Evolutionary conservation across 495 filamentous ascomycete genomes (phyloP).

Genomic region (Hypoxylon intermedium): DNA sequence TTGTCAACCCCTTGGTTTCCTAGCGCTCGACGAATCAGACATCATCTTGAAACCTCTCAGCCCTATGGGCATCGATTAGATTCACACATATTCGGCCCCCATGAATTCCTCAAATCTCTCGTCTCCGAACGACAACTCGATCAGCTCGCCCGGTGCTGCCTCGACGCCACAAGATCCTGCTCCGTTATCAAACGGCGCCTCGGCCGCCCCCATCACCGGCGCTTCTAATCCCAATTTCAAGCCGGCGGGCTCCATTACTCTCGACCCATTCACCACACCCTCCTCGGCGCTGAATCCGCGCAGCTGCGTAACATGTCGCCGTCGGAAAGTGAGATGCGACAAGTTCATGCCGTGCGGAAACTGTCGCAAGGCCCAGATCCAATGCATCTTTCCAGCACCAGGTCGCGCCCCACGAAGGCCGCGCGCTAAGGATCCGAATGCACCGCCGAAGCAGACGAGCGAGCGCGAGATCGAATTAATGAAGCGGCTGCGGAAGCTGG

Average conservation of each 20-base stretch:
- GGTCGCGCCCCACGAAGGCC: conserved; percentile 78
- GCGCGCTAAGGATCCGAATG: conserved; percentile 65
- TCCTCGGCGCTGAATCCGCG: conserved; percentile 63
- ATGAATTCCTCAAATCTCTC: conserved; percentile 32
- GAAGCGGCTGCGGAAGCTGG: conserved; percentile 76
- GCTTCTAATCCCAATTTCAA: conserved; percentile 16
- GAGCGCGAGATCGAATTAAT: conserved; percentile 78
- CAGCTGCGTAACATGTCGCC: conserved; percentile 84
- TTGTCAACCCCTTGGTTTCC: no score
- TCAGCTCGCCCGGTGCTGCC: conserved; percentile 20
- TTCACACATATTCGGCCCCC: conserved; percentile 4
- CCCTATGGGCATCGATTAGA: conserved; percentile 23
- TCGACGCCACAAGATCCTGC: conserved; percentile 31
- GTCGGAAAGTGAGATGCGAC: conserved; percentile 87
- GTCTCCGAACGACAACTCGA: conserved; percentile 35
- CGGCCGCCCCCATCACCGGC: conserved; percentile 7
- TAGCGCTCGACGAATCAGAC: conserved; percentile 3
- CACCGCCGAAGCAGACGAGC: conserved; percentile 58
- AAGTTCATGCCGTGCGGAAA: conserved; percentile 85
- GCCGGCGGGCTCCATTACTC: conserved; percentile 48
- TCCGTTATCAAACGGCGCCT: conserved; percentile 5
- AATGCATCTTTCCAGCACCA: conserved; percentile 84
- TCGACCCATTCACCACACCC: conserved; percentile 50
- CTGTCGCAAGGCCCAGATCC: conserved; percentile 76
- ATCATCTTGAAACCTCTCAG: conserved; percentile 9